phyloP scores from a whole-genome alignment of 2,329 filamentous ascomycete genomes.

The Rutstroemia sydowiana region DNA sequence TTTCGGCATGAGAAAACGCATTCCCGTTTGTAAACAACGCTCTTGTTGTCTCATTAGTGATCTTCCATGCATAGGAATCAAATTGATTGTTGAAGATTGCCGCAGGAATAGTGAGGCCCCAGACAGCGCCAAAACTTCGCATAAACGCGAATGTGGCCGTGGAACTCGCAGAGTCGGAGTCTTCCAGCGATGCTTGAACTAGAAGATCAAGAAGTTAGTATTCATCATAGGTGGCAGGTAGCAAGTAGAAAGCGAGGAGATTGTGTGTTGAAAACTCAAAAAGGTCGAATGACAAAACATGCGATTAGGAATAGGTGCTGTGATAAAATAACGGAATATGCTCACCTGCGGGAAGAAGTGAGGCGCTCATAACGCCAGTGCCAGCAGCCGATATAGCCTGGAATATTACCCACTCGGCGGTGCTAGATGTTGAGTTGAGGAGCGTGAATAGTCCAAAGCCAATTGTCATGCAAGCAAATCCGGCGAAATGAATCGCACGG shows the following conservation, averaged over 20 bases:
- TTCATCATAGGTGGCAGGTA: no score
- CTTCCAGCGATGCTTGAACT: slow-evolving; percentile 30
- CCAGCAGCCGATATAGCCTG: background rate
- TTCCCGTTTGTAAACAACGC: background rate
- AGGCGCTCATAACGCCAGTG: background rate
- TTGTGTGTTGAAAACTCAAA: no score
- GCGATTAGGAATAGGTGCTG: no score
- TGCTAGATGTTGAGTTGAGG: slow-evolving; percentile 28
- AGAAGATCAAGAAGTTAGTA: no score
- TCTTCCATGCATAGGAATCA: background rate
- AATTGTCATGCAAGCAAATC: slow-evolving; percentile 24
- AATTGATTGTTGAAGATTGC: slow-evolving; percentile 1
- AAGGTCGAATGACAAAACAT: no score
- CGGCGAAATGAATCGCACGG: slow-evolving; percentile 31
- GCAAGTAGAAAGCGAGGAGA: no score
- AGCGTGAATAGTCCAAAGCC: slow-evolving; percentile 34
- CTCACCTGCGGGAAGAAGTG: slow-evolving; percentile 32
- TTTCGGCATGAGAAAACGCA: background rate
- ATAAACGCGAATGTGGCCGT: slow-evolving; percentile 10
- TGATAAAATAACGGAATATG: no score
- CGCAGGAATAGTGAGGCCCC: slow-evolving; percentile 1
- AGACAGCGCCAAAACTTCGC: slow-evolving; percentile 11
- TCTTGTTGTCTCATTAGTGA: background rate
- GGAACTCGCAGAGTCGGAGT: slow-evolving; percentile 3
- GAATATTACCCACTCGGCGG: slow-evolving; percentile 18